phyloP scores from a whole-genome alignment of 2,329 filamentous ascomycete species.

The Arthroderma uncinatum region DNA sequence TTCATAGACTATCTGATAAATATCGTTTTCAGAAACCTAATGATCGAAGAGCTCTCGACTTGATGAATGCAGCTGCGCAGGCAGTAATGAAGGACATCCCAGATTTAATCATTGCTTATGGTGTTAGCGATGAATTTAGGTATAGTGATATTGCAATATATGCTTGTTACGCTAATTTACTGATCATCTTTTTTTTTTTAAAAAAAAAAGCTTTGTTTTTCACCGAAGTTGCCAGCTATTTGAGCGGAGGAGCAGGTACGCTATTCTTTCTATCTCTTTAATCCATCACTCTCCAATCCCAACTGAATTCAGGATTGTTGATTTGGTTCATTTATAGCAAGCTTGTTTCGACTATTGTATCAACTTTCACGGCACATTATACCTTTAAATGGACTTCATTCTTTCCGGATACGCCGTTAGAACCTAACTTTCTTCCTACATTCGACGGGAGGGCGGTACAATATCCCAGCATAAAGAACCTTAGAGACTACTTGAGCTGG shows the following conservation, averaged over 20 bases:
- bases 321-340: slow-evolving; percentile 48
- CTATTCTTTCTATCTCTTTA: not conserved
- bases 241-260: slow-evolving; percentile 67
- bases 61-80: slow-evolving; percentile 91
- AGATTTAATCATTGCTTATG: slow-evolving; percentile 80
- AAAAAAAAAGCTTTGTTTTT: slow-evolving; percentile 67
- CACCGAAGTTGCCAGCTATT: slow-evolving; percentile 74
- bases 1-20: slow-evolving; percentile 60
- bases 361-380: slow-evolving; percentile 88
- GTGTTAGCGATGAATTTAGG: slow-evolving; percentile 85
- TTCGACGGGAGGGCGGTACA: slow-evolving; percentile 88
- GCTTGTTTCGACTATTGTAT: slow-evolving; percentile 79
- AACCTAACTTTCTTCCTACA: slow-evolving; percentile 60
- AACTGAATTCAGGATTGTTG: not conserved
- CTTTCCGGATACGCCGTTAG: slow-evolving; percentile 61
- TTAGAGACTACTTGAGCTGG: slow-evolving; percentile 95
- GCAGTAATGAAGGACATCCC: slow-evolving; percentile 72
- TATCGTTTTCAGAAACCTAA: slow-evolving; percentile 89
- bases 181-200: not conserved
- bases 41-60: slow-evolving; percentile 69
- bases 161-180: not conserved
- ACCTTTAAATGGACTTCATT: slow-evolving; percentile 65
- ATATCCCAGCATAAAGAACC: slow-evolving; percentile 70
- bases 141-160: slow-evolving; percentile 9
- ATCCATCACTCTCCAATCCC: not conserved